Evolutionary conservation across 2,329 filamentous ascomycete species (phyloP).

Genomic region (Plectosphaerella cucumerina): DNA sequence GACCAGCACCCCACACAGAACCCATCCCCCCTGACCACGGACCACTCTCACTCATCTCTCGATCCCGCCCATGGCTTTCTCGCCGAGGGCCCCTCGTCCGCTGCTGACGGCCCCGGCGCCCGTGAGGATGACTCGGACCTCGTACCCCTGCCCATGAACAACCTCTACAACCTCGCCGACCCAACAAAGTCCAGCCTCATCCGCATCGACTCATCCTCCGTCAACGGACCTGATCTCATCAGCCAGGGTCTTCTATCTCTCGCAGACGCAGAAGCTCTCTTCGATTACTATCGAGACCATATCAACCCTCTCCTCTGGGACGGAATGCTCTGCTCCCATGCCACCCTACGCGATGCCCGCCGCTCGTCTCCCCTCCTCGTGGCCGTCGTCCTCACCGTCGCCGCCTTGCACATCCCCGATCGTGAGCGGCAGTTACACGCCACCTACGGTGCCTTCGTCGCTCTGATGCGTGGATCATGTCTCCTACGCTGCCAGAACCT

Average conservation of each 20-base stretch:
- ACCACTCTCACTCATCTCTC: slow-evolving; percentile 17
- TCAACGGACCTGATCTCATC: slow-evolving; percentile 37
- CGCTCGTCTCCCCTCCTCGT: slow-evolving; percentile 53
- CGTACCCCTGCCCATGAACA: slow-evolving; percentile 48
- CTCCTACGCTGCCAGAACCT: slow-evolving; percentile 54
- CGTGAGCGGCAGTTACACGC: slow-evolving; percentile 34
- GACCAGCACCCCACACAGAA: not conserved
- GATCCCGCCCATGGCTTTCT: slow-evolving; percentile 41
- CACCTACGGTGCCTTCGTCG: slow-evolving; percentile 54
- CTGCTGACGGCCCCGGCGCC: slow-evolving; percentile 8
- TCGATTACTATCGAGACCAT: slow-evolving; percentile 28
- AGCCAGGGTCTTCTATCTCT: slow-evolving; percentile 38
- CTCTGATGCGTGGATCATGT: slow-evolving; percentile 51
- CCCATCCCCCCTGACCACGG: slow-evolving; percentile 4
- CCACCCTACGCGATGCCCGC: slow-evolving; percentile 43
- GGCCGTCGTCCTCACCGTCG: slow-evolving; percentile 53
- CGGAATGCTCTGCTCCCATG: slow-evolving; percentile 44
- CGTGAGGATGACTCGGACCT: slow-evolving; percentile 27
- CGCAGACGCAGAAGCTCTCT: slow-evolving; percentile 45
- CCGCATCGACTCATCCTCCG: slow-evolving; percentile 12
- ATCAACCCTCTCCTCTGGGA: slow-evolving; percentile 43
- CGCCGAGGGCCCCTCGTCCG: slow-evolving; percentile 17
- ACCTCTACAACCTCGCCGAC: slow-evolving; percentile 46
- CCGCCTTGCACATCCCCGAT: slow-evolving; percentile 54
- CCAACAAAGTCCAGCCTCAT: slow-evolving; percentile 12